Percentiles rank a stretch among this genome's conserved stretches.
phyloP scores from a whole-genome alignment of 345 rosid genomes.

The Isatis tinctoria region DNA sequence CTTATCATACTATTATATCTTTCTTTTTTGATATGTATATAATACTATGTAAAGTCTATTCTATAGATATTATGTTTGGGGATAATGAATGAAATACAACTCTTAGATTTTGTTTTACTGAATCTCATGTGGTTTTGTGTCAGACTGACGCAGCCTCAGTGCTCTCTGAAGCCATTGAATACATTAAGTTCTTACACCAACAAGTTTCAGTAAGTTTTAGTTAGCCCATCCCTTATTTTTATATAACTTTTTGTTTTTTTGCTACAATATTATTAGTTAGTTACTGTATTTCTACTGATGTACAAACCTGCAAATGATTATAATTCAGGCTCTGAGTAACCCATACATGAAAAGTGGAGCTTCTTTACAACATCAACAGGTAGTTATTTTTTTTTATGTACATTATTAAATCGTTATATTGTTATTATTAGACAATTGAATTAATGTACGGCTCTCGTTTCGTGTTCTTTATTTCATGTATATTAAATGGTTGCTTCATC shows the following conservation, averaged over 20 bases:
- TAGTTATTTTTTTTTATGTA: slow-evolving; percentile 11
- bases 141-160: slow-evolving; percentile 99
- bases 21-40: background rate
- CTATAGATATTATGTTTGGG: slow-evolving; percentile 5
- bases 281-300: slow-evolving; percentile 19
- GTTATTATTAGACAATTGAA: slow-evolving; percentile 16
- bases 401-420: background rate
- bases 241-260: background rate
- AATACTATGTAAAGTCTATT: slow-evolving; percentile 5
- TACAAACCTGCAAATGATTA: slow-evolving; percentile 32
- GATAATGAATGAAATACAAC: slow-evolving; percentile 24
- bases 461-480: slow-evolving; percentile 7
- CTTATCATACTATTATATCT: slow-evolving; percentile 16
- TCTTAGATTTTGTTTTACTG: slow-evolving; percentile 33
- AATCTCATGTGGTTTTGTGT: slow-evolving; percentile 39
- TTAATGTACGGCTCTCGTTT: slow-evolving; percentile 16
- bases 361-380: slow-evolving; percentile 78
- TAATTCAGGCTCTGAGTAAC: slow-evolving; percentile 64
- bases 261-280: background rate
- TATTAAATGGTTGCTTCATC: slow-evolving; percentile 24
- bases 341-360: slow-evolving; percentile 96
- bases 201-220: slow-evolving; percentile 91
- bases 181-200: slow-evolving; percentile 94
- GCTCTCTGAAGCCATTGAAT: slow-evolving; percentile 95
- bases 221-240: slow-evolving; percentile 23